phyloP scores from a whole-genome alignment of 768 basidiomycete species.

The Mycena chlorophos region DNA sequence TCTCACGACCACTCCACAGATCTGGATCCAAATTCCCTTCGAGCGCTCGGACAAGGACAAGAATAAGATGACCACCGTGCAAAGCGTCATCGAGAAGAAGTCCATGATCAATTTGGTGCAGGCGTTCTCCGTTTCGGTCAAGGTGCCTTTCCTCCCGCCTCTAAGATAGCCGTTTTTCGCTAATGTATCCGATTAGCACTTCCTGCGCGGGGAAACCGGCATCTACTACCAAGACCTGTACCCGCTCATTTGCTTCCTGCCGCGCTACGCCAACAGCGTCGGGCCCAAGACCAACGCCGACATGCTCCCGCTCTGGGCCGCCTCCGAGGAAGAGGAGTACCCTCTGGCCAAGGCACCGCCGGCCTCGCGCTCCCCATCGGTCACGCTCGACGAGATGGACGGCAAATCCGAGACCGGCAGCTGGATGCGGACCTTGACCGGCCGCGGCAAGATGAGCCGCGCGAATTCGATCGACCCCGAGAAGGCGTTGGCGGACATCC shows the following conservation, averaged over 20 bases:
- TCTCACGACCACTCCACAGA: slow-evolving; percentile 34
- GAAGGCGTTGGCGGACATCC: slow-evolving; percentile 42
- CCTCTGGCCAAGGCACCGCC: slow-evolving; percentile 16
- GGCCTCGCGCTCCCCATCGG: slow-evolving; percentile 14
- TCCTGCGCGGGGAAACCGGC: slow-evolving; percentile 67
- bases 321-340: slow-evolving; percentile 38
- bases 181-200: slow-evolving; percentile 41
- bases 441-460: slow-evolving; percentile 15
- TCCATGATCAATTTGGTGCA: slow-evolving; percentile 75
- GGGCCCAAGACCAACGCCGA: slow-evolving; percentile 35
- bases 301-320: slow-evolving; percentile 58
- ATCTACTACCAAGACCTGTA: slow-evolving; percentile 77
- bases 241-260: slow-evolving; percentile 67
- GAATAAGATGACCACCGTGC: slow-evolving; percentile 32
- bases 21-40: slow-evolving; percentile 57
- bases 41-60: slow-evolving; percentile 39
- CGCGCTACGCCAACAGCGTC: slow-evolving; percentile 48
- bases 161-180: background rate
- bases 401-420: slow-evolving; percentile 6
- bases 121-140: slow-evolving; percentile 67
- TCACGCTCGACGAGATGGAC: slow-evolving; percentile 11
- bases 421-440: slow-evolving; percentile 15
- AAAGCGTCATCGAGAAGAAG: slow-evolving; percentile 69
- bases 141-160: slow-evolving; percentile 38
- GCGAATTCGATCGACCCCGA: slow-evolving; percentile 43